Conservation (phyloP, 352 stramenopile genomes). For the Blastocystis sp. region DNA sequence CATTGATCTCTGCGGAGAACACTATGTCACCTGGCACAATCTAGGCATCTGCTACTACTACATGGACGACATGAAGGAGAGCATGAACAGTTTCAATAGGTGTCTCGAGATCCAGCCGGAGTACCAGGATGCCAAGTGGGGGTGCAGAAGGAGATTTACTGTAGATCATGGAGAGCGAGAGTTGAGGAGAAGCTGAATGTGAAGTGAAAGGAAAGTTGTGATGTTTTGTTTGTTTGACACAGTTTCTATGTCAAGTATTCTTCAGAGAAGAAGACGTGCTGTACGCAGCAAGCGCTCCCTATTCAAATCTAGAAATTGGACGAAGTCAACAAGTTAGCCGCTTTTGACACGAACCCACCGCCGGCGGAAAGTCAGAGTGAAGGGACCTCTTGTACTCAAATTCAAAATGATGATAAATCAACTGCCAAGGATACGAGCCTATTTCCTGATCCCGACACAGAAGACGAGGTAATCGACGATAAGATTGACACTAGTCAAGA, state of each 20-base stretch:
- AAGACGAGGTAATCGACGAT: slow-evolving; percentile 33
- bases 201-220: not conserved
- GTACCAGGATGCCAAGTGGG: slow-evolving; percentile 61
- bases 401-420: not conserved
- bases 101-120: slow-evolving; percentile 45
- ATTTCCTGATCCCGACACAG: slow-evolving; percentile 19
- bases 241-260: slow-evolving; percentile 22
- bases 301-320: slow-evolving; percentile 44
- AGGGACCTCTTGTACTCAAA: not conserved
- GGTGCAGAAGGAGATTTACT: not conserved
- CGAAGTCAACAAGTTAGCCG: not conserved
- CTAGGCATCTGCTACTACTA: slow-evolving; percentile 63
- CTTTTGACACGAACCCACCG: not conserved
- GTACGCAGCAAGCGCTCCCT: not conserved
- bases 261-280: not conserved
- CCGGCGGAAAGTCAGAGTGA: not conserved
- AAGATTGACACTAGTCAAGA: slow-evolving; percentile 30
- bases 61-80: slow-evolving; percentile 55
- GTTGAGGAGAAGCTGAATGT: slow-evolving; percentile 28
- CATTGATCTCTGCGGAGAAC: slow-evolving; percentile 54
- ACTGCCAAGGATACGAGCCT: not conserved
- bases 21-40: slow-evolving; percentile 63
- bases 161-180: slow-evolving; percentile 40
- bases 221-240: not conserved
- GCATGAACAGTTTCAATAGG: slow-evolving; percentile 54